A percentile compares a stretch with the other conserved stretches of the same genome.
Evolutionary conservation across 2,329 filamentous ascomycete species (phyloP).

Genomic region (Juglanconis sp.): DNA sequence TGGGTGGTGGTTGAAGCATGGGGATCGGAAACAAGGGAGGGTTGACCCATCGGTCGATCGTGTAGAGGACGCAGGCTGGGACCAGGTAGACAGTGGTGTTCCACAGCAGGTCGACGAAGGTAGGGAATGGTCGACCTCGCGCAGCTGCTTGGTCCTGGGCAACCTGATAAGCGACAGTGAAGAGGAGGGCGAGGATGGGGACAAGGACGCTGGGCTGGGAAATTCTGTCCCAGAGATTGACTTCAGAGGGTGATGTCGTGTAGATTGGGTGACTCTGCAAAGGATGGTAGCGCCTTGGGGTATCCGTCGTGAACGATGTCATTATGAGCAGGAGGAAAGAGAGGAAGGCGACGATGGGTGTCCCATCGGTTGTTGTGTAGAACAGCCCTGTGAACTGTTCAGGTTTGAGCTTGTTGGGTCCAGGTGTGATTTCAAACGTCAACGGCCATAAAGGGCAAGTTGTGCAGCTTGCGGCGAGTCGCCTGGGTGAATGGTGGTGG

Average conservation of each 20-base stretch:
- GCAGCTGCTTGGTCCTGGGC: conserved; percentile 24
- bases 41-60: conserved; percentile 53
- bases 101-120: conserved; percentile 54
- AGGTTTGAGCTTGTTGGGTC: background rate
- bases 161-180: conserved; percentile 34
- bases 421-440: background rate
- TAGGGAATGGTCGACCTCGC: conserved; percentile 22
- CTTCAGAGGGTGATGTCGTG: conserved; percentile 21
- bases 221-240: conserved; percentile 30
- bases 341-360: background rate
- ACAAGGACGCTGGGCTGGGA: conserved; percentile 34
- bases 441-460: background rate
- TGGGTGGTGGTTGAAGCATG: conserved; percentile 35
- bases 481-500: background rate
- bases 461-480: background rate
- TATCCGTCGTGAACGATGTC: conserved; percentile 8
- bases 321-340: conserved; percentile 12
- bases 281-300: conserved; percentile 11
- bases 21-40: conserved; percentile 40
- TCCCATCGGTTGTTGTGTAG: conserved; percentile 6
- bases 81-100: conserved; percentile 55
- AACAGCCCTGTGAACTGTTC: background rate
- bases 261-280: conserved; percentile 13
- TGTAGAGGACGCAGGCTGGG: conserved; percentile 56
- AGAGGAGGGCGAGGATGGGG: conserved; percentile 31